Conservation (phyloP, 1,139 yeast genomes). For the Blastobotrys serpentis region DNA sequence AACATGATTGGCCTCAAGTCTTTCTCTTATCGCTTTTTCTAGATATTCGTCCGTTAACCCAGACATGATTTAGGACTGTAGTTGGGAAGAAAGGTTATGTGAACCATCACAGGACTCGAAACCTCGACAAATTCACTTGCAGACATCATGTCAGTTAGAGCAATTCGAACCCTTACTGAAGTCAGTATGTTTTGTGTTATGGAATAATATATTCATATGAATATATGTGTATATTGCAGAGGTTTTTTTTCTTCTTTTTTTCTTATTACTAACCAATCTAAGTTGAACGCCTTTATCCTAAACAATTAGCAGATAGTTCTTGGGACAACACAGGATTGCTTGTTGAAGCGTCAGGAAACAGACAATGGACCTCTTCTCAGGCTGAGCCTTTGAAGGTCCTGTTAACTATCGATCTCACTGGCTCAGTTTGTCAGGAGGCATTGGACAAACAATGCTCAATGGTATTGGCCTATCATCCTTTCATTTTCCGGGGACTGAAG, state of each 20-base stretch:
- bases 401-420: constrained; percentile 82
- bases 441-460: constrained; percentile 48
- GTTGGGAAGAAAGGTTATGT: neutral
- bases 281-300: constrained; percentile 72
- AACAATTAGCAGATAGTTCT: constrained; percentile 70
- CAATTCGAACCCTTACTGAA: constrained; percentile 21
- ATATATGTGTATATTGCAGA: too few relatives aligned
- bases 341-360: constrained; percentile 53
- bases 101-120: neutral
- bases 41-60: constrained; percentile 29
- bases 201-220: too few relatives aligned
- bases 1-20: constrained; percentile 40
- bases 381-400: constrained; percentile 48
- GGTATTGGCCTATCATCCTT: constrained; percentile 87
- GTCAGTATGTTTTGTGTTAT: constrained; percentile 19
- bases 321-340: constrained; percentile 96
- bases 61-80: constrained; percentile 5
- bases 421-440: constrained; percentile 84
- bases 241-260: too few relatives aligned
- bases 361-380: constrained; percentile 13
- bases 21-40: constrained; percentile 33
- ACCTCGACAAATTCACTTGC: neutral
- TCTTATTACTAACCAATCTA: constrained; percentile 25
- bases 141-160: constrained; percentile 20
- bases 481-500: constrained; percentile 86